Percentiles rank a stretch among this genome's conserved stretches.
phyloP scores from a whole-genome alignment of 331 rosid genomes.

The Dryas integrifolia region DNA sequence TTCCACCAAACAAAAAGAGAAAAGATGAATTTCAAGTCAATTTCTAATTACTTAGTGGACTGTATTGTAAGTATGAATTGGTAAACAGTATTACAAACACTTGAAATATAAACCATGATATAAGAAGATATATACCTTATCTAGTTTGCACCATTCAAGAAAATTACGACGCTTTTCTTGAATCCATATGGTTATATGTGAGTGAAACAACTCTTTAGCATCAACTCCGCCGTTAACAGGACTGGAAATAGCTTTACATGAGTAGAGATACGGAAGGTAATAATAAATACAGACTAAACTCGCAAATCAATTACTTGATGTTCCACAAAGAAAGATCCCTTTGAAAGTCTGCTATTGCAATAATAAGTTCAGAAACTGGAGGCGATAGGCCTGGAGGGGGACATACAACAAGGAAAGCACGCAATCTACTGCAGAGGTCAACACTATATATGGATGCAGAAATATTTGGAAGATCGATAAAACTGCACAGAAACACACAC shows the following conservation, averaged over 20 bases:
- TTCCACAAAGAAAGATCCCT: conserved; percentile 34
- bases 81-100: too few relatives aligned
- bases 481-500: conserved; percentile 21
- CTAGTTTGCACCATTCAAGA: conserved; percentile 39
- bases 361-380: conserved; percentile 33
- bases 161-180: conserved; percentile 28
- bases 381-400: conserved; percentile 30
- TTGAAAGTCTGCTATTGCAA: conserved; percentile 31
- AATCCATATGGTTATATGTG: conserved; percentile 35
- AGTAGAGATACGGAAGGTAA: neutral
- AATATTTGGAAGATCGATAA: conserved; percentile 32
- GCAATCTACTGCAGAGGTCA: conserved; percentile 33
- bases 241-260: conserved; percentile 7
- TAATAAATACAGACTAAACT: neutral
- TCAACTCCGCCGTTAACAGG: conserved; percentile 34
- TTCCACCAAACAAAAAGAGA: neutral
- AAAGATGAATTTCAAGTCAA: neutral
- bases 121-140: conserved; percentile 24
- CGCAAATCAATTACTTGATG: conserved; percentile 26
- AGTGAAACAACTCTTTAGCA: conserved; percentile 37
- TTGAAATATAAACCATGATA: neutral
- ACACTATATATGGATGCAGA: conserved; percentile 35
- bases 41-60: neutral
- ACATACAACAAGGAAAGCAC: conserved; percentile 27
- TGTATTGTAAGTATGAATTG: neutral